Evolutionary conservation across 2,329 filamentous ascomycete species (phyloP).

Genomic region (Nemania sp.): DNA sequence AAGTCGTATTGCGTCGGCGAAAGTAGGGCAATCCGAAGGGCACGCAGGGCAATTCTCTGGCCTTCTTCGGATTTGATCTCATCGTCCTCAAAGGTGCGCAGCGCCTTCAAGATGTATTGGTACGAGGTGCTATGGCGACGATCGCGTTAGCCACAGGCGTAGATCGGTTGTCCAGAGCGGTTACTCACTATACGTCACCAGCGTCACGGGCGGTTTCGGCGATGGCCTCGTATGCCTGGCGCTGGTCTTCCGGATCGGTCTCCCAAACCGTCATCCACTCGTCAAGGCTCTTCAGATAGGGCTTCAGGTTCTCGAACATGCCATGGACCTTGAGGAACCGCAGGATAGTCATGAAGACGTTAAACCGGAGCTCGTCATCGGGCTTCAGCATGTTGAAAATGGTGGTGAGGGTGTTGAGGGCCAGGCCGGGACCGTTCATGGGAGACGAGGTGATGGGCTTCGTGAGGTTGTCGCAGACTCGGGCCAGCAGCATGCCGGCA

Average conservation of each 20-base stretch:
- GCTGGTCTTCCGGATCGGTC: slow-evolving; percentile 77
- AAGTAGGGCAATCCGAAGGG: slow-evolving; percentile 57
- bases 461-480: slow-evolving; percentile 85
- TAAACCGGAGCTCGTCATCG: slow-evolving; percentile 78
- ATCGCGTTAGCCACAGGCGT: slow-evolving; percentile 16
- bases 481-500: slow-evolving; percentile 81
- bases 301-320: slow-evolving; percentile 81
- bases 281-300: slow-evolving; percentile 81
- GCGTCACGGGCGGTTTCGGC: slow-evolving; percentile 78
- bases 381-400: slow-evolving; percentile 91
- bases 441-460: slow-evolving; percentile 86
- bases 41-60: slow-evolving; percentile 61
- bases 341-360: slow-evolving; percentile 88
- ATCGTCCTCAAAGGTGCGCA: slow-evolving; percentile 62
- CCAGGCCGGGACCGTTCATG: slow-evolving; percentile 80
- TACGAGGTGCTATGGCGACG: slow-evolving; percentile 57
- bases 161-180: neutral
- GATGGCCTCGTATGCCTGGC: slow-evolving; percentile 82
- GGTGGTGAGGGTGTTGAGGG: slow-evolving; percentile 87
- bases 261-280: slow-evolving; percentile 84
- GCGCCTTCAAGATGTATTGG: slow-evolving; percentile 66
- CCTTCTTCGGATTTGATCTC: slow-evolving; percentile 63
- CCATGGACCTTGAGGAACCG: slow-evolving; percentile 75
- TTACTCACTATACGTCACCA: slow-evolving; percentile 72
- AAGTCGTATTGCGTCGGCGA: slow-evolving; percentile 67